These are phyloP conservation scores for Nothophoma quercina DNA, from an alignment of 2,329 filamentous ascomycete species.

Conservation along the genomic window DNA sequence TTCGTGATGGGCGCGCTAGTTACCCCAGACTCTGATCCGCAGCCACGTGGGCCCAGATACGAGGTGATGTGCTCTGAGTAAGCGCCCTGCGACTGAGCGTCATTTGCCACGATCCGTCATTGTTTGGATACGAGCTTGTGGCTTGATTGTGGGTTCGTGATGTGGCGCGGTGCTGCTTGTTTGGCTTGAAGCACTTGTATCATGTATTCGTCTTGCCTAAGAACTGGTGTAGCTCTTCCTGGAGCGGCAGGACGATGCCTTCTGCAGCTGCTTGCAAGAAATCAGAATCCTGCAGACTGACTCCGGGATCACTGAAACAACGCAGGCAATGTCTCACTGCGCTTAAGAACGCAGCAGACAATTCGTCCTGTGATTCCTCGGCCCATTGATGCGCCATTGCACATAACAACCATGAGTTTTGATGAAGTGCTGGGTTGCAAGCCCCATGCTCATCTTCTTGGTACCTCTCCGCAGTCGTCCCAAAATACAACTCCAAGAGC, in stretches of 20 bases:
- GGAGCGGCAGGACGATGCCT: constrained; percentile 47
- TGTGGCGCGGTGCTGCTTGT: neutral
- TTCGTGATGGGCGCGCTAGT: constrained; percentile 22
- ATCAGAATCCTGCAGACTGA: constrained; percentile 43
- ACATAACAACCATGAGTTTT: constrained; percentile 42
- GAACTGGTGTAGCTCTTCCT: constrained; percentile 48
- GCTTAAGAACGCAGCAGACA: constrained; percentile 46
- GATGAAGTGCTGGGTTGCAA: constrained; percentile 20
- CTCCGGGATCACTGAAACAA: constrained; percentile 45
- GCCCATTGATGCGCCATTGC: constrained; percentile 47
- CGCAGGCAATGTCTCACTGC: constrained; percentile 47
- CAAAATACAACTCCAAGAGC: constrained; percentile 49
- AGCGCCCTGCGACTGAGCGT: constrained; percentile 20
- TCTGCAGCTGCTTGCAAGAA: constrained; percentile 49
- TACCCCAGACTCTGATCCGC: constrained; percentile 37
- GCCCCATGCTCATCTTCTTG: constrained; percentile 30
- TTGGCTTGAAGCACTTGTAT: neutral
- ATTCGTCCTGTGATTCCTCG: constrained; percentile 42
- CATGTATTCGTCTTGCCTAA: constrained; percentile 38
- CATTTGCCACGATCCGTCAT: constrained; percentile 8
- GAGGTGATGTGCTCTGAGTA: constrained; percentile 34
- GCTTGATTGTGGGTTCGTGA: neutral
- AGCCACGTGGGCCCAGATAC: constrained; percentile 38
- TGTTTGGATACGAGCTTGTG: constrained; percentile 4
- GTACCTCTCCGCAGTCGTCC: constrained; percentile 42